phyloP scores from a whole-genome alignment of 768 basidiomycete genomes.

The Kwoniella sp. region DNA sequence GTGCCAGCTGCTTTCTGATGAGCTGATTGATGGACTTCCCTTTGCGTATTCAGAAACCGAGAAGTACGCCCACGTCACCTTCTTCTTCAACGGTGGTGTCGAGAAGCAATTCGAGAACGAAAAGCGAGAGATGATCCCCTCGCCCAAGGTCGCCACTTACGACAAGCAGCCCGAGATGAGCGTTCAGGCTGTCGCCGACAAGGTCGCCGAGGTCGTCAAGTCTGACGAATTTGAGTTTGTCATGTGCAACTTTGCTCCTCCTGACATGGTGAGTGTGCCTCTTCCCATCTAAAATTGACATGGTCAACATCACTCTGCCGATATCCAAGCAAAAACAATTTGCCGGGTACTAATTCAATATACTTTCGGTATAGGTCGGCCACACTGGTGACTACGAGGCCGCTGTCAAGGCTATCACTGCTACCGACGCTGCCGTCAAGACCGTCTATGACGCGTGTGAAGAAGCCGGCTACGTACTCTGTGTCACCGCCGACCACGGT shows the following conservation, averaged over 20 bases:
- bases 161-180: constrained; percentile 89
- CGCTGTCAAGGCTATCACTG: constrained; percentile 79
- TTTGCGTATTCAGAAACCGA: too few relatives aligned
- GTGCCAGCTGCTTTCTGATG: too few relatives aligned
- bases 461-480: constrained; percentile 79
- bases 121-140: constrained; percentile 82
- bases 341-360: background rate
- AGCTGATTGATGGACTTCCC: too few relatives aligned
- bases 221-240: constrained; percentile 76
- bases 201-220: constrained; percentile 82
- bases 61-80: constrained; percentile 96
- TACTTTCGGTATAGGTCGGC: constrained; percentile 64
- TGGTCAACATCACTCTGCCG: too few relatives aligned
- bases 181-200: constrained; percentile 82
- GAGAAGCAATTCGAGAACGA: constrained; percentile 87
- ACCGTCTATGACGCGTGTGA: constrained; percentile 83
- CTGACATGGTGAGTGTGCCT: constrained; percentile 75
- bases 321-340: too few relatives aligned
- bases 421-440: constrained; percentile 87
- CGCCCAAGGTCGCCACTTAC: constrained; percentile 92
- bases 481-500: constrained; percentile 90
- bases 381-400: constrained; percentile 92
- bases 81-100: constrained; percentile 97
- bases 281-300: too few relatives aligned
- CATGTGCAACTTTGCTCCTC: constrained; percentile 98